Evolutionary conservation across 176 grass and related monocot species (phyloP).

Genomic region (Hordeum vulgare): MorexV3_pseudomolecules_assembly NC_058520.1:518861642-518862141

Average conservation of each 20-base stretch:
- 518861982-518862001: not conserved
- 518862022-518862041: too few species aligned
- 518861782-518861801: constrained; percentile 46
- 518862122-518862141: too few species aligned
- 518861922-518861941: not conserved
- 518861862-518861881: constrained; percentile 48
- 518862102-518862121: too few species aligned
- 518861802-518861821: constrained; percentile 58
- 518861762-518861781: constrained; percentile 57
- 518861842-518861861: constrained; percentile 87
- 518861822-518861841: constrained; percentile 84
- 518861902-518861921: not conserved
- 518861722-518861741: constrained; percentile 79
- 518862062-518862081: too few species aligned
- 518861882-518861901: not conserved
- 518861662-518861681: constrained; percentile 58
- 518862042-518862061: too few species aligned
- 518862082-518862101: too few species aligned
- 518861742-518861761: constrained; percentile 64
- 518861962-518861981: not conserved
- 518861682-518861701: constrained; percentile 39
- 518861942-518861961: not conserved
- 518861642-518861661: constrained; percentile 67
- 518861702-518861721: constrained; percentile 53
- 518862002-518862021: not conserved